phyloP scores from a whole-genome alignment of 139 green algal species.

The Tetradesmus lagerheimii region DNA sequence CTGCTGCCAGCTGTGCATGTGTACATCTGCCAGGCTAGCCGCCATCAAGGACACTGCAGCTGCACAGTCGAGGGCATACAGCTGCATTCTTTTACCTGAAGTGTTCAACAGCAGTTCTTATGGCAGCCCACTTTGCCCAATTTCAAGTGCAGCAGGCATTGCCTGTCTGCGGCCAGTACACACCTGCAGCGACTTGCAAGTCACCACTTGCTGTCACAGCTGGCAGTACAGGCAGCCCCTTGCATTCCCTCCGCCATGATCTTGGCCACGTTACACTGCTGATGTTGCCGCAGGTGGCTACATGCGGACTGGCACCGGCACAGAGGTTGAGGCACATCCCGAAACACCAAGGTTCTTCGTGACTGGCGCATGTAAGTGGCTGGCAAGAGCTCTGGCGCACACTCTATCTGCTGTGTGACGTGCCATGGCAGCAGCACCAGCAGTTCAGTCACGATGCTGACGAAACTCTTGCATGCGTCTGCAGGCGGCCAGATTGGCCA shows the following conservation, averaged over 20 bases:
- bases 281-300: constrained; percentile 27
- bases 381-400: neutral
- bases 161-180: too few species aligned
- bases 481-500: constrained; percentile 14
- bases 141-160: neutral
- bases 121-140: neutral
- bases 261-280: neutral
- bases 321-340: constrained; percentile 1
- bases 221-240: neutral
- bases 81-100: too few species aligned
- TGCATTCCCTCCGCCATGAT: neutral
- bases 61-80: too few species aligned
- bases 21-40: neutral
- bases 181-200: neutral
- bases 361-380: constrained; percentile 28
- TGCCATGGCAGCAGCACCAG: too few species aligned
- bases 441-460: neutral
- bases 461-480: neutral
- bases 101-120: too few species aligned
- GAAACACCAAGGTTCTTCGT: constrained; percentile 34
- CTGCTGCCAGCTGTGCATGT: neutral
- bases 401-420: neutral
- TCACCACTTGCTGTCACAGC: neutral
- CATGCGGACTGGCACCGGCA: constrained; percentile 37
- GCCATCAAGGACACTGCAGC: too few species aligned